Base-by-base conservation (phyloP, 1,284 basidiomycete species). In the Ceratobasidium sp. region DNA sequence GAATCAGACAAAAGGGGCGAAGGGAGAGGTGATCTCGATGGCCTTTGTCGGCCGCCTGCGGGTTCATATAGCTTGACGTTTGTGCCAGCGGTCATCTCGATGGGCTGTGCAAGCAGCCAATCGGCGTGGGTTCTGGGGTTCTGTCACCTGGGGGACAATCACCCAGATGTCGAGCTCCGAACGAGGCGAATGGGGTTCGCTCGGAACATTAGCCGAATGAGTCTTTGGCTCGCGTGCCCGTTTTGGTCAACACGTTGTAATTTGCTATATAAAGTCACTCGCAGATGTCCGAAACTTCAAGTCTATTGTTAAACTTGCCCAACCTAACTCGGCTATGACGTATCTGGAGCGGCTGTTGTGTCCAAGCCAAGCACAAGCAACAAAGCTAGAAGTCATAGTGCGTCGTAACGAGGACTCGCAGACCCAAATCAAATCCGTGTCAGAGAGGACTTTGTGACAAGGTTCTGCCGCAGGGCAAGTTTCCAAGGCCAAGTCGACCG, bases 191-290 rank as follows among this genome's bases (percentile, higher is more conserved):
- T 57, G n/a, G 43, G 58, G 43, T 58, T 46, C 32, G 50, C 41
- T 53, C 53, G 53, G 65, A 70, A 9, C 53, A 70, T 70, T 58
- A 57, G 65, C 52, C 65, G 65, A 55, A 46, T 16, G 53, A 57
- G 65, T 41, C 21, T 70, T 23, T 36, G 48, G 36, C 65, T 58
- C 65, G 53, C 65, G 53, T 67, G 64, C 65, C 52, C 46, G 53
- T n/a, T 48, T 21, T 58, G 34, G 41, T 26, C 12, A 23, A 9
- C 26, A 26, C 45, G 30, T 43, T 32, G 28, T 18, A 21, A 3
- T 34, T 48, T 14, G 9, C 18, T 23, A 65, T 4, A 32, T 21
- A 55, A 34, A 34, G 5, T 4, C 30, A 18, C 1, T 14, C n/a
- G 34, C 34, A 4, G 30, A 32, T 10, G 5, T 32, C 16, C 18